Percentiles rank a stretch among this genome's conserved stretches.
Evolutionary conservation across 73 alveolate species (phyloP).

Genomic region (Paramecium pentaurelia): DNA sequence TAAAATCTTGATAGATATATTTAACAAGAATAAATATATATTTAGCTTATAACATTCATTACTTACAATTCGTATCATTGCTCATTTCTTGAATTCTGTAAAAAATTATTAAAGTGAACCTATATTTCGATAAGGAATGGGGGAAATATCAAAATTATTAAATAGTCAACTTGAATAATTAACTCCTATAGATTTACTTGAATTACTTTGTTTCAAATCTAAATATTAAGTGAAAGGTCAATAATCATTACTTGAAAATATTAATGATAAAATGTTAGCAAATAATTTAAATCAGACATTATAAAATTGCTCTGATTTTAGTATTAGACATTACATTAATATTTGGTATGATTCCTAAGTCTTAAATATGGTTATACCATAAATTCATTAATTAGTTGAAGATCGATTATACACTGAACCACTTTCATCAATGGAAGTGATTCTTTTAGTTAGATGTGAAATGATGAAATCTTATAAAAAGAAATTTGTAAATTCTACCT

Average conservation of each 20-base stretch:
- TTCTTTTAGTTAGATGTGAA: not conserved
- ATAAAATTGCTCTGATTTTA: not conserved
- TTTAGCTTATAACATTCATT: not conserved
- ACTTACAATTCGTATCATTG: not conserved
- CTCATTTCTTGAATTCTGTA: not conserved
- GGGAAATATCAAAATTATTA: not conserved
- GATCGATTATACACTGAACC: not conserved
- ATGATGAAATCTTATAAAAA: not conserved
- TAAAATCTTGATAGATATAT: not conserved
- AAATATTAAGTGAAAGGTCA: not conserved
- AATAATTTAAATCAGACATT: not conserved
- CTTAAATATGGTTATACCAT: not conserved
- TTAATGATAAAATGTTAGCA: not conserved
- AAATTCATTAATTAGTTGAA: not conserved
- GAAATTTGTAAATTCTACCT: not conserved
- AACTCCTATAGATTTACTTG: not conserved
- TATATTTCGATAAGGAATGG: not conserved
- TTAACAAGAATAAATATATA: not conserved
- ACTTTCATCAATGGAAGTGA: not conserved
- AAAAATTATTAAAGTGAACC: not conserved
- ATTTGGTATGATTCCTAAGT: constrained; percentile 11
- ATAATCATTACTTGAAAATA: not conserved
- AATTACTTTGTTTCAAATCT: not conserved
- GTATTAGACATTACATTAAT: not conserved
- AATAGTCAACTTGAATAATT: not conserved